These are phyloP conservation scores for Bruguiera gymnorhiza DNA, from an alignment of 345 rosid genomes.

Conservation along the genomic window DNA sequence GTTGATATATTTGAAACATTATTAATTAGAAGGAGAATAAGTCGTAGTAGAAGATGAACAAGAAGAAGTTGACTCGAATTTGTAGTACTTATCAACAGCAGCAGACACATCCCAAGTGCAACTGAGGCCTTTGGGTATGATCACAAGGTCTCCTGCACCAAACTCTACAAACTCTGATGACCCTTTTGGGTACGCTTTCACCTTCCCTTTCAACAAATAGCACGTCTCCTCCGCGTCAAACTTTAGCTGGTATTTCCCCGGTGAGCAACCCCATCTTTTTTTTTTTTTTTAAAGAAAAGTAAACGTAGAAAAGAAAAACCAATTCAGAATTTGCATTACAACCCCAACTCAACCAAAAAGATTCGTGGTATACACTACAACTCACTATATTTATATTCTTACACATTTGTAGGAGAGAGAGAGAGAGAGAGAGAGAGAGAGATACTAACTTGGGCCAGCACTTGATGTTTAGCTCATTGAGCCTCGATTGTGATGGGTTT, in stretches of 20 bases:
- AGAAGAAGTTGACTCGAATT: constrained; percentile 52
- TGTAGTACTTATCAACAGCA: constrained; percentile 82
- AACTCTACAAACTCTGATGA: constrained; percentile 66
- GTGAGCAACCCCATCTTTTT: constrained; percentile 84
- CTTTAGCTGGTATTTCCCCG: constrained; percentile 76
- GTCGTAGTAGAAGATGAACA: constrained; percentile 14
- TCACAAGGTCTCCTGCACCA: constrained; percentile 90
- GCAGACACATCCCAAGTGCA: constrained; percentile 91
- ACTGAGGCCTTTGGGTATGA: constrained; percentile 75
- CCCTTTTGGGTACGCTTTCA: constrained; percentile 63
- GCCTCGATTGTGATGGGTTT: constrained; percentile 63
- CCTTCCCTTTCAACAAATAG: constrained; percentile 73
- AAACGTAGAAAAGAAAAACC: not conserved
- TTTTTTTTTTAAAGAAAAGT: not conserved
- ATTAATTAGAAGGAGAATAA: not conserved
- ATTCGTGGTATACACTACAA: not conserved
- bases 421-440: not conserved
- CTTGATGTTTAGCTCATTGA: constrained; percentile 77
- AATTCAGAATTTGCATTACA: not conserved
- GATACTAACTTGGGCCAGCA: constrained; percentile 90
- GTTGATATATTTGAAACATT: not conserved
- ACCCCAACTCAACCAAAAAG: not conserved
- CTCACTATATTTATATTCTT: too few species aligned
- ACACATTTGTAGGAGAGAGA: not conserved
- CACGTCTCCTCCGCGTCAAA: constrained; percentile 90